Evolutionary conservation across 2,329 filamentous ascomycete species (phyloP), one percentile per base, ranked within the genome.

Genomic region (Phoma sp.): DNA sequence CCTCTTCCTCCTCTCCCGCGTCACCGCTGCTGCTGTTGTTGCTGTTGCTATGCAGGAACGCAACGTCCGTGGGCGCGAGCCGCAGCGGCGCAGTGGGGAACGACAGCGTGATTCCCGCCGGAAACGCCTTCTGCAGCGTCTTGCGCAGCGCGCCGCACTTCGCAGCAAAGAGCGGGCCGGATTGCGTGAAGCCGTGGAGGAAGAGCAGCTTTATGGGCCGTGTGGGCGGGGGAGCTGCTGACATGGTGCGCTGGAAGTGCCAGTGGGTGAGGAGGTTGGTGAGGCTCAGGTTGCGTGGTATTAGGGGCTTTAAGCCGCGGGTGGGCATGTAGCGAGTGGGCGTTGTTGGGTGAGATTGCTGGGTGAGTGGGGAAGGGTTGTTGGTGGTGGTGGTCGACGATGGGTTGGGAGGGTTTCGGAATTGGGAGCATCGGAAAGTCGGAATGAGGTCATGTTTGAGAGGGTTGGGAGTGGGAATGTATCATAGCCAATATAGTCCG

Each of bases 61-160:
- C 74, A 35, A 87, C 76, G 54, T 82, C 80, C n/a, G 71, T 68
- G 22, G 71, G 66, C 5, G 72, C 65, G 11, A 81, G 71, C 2
- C 69, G 75, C 29, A 79, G 69, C 0, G 78, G 79, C 4, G 74
- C 78, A 25, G 78, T 80, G 1, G 77, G 77, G 74, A 79, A 60
- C 80, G 82, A 48, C 72, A 80, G 65, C 14, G 77, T 66, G n/a
- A 79, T 67, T 27, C 77, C 79, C 1, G 75, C 75, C 7, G 85
- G 83, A 59, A 97, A 89, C 25, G 85, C 78, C 70, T 96, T 96
- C 57, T 80, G 75, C 52, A 97, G 83, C 48, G 88, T 80, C 75
- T 97, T 96, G 66, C 92, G 86, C 1, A 97, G 81, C 9, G 91
- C 91, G 73, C 91, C 90, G 40, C 91, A 96, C 79, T 97, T 97